These are phyloP conservation scores for Hanseniaspora sp. DNA, from an alignment of 1,139 yeast genomes.

Conservation along the genomic window DNA sequence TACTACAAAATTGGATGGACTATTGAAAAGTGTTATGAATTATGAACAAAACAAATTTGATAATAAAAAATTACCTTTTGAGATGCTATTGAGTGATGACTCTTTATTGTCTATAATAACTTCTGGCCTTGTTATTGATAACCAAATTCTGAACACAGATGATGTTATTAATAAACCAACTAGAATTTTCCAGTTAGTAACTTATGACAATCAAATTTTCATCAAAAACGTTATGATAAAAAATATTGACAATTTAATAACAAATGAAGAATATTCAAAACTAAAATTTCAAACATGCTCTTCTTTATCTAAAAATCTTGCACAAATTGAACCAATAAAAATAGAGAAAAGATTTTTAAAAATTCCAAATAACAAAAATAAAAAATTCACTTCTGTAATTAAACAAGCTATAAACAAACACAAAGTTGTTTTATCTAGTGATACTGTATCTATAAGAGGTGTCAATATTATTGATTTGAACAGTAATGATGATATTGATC, in stretches of 20 bases:
- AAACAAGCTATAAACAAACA: neutral
- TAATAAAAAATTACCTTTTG: conserved; percentile 59
- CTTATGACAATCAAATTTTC: conserved; percentile 78
- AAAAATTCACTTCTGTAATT: conserved; percentile 5
- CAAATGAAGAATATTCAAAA: conserved; percentile 31
- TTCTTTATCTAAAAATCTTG: conserved; percentile 69
- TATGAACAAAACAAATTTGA: conserved; percentile 43
- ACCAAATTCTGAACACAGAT: neutral
- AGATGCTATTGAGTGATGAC: conserved; percentile 38
- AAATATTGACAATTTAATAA: conserved; percentile 25
- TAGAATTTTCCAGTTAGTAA: conserved; percentile 45
- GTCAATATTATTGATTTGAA: conserved; percentile 61
- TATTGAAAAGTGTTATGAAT: conserved; percentile 44
- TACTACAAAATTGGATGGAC: conserved; percentile 37
- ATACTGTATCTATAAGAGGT: conserved; percentile 21
- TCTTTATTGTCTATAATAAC: conserved; percentile 36
- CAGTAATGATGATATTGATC: conserved; percentile 81
- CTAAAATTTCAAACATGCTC: conserved; percentile 71
- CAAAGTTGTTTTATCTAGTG: conserved; percentile 4
- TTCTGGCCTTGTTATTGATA: conserved; percentile 8
- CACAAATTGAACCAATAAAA: conserved; percentile 48
- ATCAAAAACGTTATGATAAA: conserved; percentile 47
- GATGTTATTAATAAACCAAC: neutral
- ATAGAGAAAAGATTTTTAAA: conserved; percentile 55
- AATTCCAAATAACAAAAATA: conserved; percentile 44